These are phyloP conservation scores for Aspergillus sp. DNA, from an alignment of 2,329 filamentous ascomycete species.

Conservation along the genomic window DNA sequence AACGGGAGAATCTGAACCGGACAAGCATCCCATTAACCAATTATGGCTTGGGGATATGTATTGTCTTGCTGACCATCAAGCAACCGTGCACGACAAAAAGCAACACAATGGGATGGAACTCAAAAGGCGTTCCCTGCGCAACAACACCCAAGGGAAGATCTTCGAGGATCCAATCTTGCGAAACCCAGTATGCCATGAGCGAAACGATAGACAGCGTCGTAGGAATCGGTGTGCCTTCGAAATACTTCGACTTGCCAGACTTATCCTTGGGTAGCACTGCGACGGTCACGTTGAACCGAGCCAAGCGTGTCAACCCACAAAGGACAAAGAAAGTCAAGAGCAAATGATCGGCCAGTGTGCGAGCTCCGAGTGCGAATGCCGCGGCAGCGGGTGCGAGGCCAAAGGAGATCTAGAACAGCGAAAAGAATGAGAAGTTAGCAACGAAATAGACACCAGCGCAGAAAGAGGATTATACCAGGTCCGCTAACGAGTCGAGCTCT, in stretches of 20 bases:
- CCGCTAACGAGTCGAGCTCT: constrained; percentile 90
- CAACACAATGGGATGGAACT: constrained; percentile 75
- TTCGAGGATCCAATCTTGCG: constrained; percentile 69
- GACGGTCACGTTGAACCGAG: constrained; percentile 96
- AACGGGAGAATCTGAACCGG: constrained; percentile 4
- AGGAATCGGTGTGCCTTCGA: constrained; percentile 94
- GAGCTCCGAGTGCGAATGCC: constrained; percentile 82
- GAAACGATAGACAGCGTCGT: constrained; percentile 75
- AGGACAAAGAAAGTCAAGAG: constrained; percentile 83
- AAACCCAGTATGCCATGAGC: constrained; percentile 85
- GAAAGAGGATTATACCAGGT: constrained; percentile 57
- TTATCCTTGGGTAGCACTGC: constrained; percentile 84
- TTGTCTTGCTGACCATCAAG: constrained; percentile 89
- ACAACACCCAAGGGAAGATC: constrained; percentile 69
- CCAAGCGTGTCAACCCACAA: constrained; percentile 84
- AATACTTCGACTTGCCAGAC: constrained; percentile 85
- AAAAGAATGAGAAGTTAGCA: constrained; percentile 3
- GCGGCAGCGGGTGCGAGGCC: constrained; percentile 81
- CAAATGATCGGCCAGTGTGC: constrained; percentile 75
- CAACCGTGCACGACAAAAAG: constrained; percentile 86
- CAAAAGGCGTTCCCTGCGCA: constrained; percentile 60
- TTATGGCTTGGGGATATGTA: constrained; percentile 84
- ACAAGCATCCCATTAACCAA: constrained; percentile 5
- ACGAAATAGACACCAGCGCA: not conserved
- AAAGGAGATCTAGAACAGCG: constrained; percentile 72